These are phyloP conservation scores for Linum usitatissimum DNA, from an alignment of 345 rosid genomes.

Conservation along the genomic window DNA sequence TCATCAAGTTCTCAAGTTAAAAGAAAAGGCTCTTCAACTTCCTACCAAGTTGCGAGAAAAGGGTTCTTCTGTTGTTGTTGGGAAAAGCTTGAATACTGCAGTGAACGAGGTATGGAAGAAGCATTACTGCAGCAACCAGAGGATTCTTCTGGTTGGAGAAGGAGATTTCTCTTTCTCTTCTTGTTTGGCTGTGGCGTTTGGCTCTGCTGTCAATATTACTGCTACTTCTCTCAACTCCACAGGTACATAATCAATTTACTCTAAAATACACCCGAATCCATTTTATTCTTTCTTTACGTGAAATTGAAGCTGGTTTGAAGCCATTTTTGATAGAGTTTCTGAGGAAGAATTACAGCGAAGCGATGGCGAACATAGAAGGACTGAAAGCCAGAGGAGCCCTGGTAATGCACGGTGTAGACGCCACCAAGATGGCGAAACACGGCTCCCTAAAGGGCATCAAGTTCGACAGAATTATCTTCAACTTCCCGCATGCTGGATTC, in stretches of 20 bases:
- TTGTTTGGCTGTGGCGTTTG: background rate
- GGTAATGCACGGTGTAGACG: background rate
- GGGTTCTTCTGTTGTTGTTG: too few species aligned
- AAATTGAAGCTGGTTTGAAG: too few species aligned
- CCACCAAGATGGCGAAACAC: background rate
- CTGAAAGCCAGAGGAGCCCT: background rate
- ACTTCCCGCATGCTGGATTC: background rate
- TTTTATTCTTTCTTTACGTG: too few species aligned
- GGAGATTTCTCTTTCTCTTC: background rate
- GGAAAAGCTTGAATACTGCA: too few species aligned
- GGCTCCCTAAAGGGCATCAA: background rate
- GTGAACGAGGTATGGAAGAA: too few species aligned
- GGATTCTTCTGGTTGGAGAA: background rate
- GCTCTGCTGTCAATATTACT: background rate
- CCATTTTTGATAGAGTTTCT: background rate
- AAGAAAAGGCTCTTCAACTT: too few species aligned
- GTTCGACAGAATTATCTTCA: background rate
- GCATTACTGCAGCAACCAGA: background rate
- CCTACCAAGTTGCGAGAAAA: too few species aligned
- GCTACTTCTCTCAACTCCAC: background rate
- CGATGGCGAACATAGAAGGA: background rate
- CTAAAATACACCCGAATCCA: too few species aligned
- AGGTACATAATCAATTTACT: too few species aligned
- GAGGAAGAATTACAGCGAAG: background rate
- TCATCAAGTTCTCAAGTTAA: too few species aligned